Evolutionary conservation across 2,329 filamentous ascomycete species (phyloP), one percentile per base, ranked within the genome.

Genomic region (Colletotrichum sp.): DNA sequence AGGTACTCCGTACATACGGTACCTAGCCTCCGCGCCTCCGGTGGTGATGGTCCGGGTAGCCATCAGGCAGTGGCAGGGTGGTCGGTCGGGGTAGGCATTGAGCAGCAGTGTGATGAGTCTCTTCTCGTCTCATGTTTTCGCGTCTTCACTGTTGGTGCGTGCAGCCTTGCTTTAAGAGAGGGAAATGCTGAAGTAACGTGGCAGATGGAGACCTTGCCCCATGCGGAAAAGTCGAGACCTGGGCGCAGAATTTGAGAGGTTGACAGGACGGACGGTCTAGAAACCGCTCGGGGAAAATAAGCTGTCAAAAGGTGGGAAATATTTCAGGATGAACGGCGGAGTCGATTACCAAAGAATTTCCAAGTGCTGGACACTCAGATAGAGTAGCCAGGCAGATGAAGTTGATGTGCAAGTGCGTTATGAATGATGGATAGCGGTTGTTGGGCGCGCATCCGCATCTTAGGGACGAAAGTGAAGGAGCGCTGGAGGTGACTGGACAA

Each of bases 171-270:
- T 76, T 73, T 73, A 68, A 73, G 55, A 68, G 59, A 76, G 57
- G 64, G 44, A 73, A 76, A 68, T 68, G 57, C 36, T 73, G 63
- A 69, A 76, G 73, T 76, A 76, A 76, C 73, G 70, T 76, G 73
- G 73, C 70, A 76, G 57, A 76, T 73, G 73, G 73, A 60, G 70
- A 69, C 73, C 36, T 76, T 76, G 73, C 73, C 73, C 64, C 65
- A 76, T 73, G 24, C 49, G 73, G 73, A 57, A 69, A 73, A 65
- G 70, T 65, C 21, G 26, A 68, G 63, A 49, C 39, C 69, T 60
- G 72, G 72, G 72, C 36, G 57, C 36, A 49, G 64, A 64, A 72
- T 52, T 49, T 49, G 44, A 76, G 69, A 72, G 69, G 73, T 73
- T 68, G 73, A 72, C 73, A 76, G 63, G 26, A 26, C 69, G 34